Conservation (phyloP, 257 asterid species). For the Solanum rostratum region DNA sequence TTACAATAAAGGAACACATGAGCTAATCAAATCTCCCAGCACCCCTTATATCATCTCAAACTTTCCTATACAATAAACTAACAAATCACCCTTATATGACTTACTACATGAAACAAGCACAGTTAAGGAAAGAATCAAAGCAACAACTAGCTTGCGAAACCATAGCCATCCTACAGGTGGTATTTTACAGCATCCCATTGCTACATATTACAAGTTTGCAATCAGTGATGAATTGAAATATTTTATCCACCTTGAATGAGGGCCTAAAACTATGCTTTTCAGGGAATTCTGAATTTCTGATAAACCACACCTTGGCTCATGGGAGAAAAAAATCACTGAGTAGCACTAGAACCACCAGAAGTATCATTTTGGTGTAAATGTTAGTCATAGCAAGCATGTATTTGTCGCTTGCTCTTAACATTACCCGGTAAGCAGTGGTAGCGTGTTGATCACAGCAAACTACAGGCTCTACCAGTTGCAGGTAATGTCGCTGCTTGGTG, state of each 20-base stretch:
- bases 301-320: not conserved
- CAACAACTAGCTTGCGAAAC: not conserved
- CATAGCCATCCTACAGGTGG: not conserved
- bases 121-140: not conserved
- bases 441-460: slow-evolving; percentile 17
- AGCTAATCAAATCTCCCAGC: not conserved
- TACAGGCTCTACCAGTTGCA: slow-evolving; percentile 27
- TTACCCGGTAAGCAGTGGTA: slow-evolving; percentile 9
- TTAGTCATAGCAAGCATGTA: slow-evolving; percentile 40
- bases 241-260: not conserved
- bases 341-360: slow-evolving; percentile 1
- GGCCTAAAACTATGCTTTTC: not conserved
- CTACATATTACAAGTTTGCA: not conserved
- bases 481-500: slow-evolving; percentile 27
- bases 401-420: slow-evolving; percentile 38
- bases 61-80: not conserved
- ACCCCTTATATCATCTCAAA: not conserved
- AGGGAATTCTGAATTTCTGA: not conserved
- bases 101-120: not conserved
- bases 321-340: not conserved
- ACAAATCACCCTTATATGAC: not conserved
- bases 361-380: slow-evolving; percentile 18
- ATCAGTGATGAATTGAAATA: not conserved
- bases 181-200: not conserved
- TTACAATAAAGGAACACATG: not conserved